Percentiles rank a stretch among this genome's conserved stretches.
These are phyloP conservation scores for Bjerkandera adusta DNA, from an alignment of 1,284 basidiomycete genomes.

Conservation along the genomic window DNA sequence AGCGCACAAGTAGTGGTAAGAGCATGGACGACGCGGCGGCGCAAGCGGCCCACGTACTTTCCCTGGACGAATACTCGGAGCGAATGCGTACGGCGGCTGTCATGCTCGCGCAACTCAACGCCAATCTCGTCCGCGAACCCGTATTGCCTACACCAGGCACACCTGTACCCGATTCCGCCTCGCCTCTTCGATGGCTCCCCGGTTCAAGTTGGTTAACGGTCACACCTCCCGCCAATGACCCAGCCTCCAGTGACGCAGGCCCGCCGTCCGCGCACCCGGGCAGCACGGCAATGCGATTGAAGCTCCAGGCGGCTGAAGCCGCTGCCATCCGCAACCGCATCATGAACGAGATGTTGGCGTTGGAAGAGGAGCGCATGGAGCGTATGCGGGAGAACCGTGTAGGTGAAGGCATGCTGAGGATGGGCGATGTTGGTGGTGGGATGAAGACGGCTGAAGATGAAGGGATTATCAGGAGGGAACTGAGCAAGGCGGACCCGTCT, in stretches of 20 bases:
- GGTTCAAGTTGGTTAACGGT: constrained; percentile 42
- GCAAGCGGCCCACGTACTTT: constrained; percentile 31
- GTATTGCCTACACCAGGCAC: constrained; percentile 34
- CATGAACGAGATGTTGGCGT: constrained; percentile 97
- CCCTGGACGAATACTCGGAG: constrained; percentile 95
- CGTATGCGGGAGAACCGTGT: constrained; percentile 80
- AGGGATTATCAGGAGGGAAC: constrained; percentile 86
- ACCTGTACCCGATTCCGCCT: constrained; percentile 28
- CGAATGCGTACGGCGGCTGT: constrained; percentile 98
- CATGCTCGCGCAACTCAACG: constrained; percentile 97
- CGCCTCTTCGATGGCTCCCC: constrained; percentile 58
- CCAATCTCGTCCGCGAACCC: constrained; percentile 66
- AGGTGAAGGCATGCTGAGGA: constrained; percentile 53
- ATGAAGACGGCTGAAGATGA: constrained; percentile 84
- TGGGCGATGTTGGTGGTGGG: constrained; percentile 36
- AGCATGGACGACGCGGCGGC: constrained; percentile 11
- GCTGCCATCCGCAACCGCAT: constrained; percentile 92
- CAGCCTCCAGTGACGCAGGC: constrained; percentile 16
- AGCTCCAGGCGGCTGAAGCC: constrained; percentile 78
- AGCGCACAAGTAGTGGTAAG: constrained; percentile 11
- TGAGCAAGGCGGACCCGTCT: constrained; percentile 97
- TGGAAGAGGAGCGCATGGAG: constrained; percentile 96
- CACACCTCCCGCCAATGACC: constrained; percentile 27
- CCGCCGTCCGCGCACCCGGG: constrained; percentile 25
- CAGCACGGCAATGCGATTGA: constrained; percentile 47